Evolutionary conservation across 352 stramenopile genomes (phyloP), one percentile per base, ranked within the genome.

Genomic region (Peronospora destructor): DNA sequence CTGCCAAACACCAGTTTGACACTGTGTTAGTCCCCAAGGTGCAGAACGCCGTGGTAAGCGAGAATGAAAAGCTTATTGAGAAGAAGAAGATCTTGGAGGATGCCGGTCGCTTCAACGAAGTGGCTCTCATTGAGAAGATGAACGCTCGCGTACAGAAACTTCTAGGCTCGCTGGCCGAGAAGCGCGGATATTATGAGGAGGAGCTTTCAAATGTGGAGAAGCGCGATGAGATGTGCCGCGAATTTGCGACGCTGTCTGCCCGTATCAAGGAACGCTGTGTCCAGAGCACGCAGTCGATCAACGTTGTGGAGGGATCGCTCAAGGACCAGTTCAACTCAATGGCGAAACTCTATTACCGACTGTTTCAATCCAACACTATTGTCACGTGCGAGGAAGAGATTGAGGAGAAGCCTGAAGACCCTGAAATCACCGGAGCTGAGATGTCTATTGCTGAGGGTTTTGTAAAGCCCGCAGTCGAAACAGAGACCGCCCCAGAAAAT

Each of bases 321-420:
- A 70, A 70, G 16, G 77, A 93, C 40, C 82, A 93, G 53, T 87
- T 88, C 42, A 62, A 70, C n/a, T 84, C 72, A 17, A 88, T 91
- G 76, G 74, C 84, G 26, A 66, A 76, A 35, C 67, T 91, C 10
- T 73, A 73, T 37, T 61, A 88, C 56, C 61, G 60, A 42, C 63
- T 91, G 13, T 91, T 91, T 68, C 76, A 75, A 21, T 61, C 65
- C 5, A 77, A 84, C 49, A 84, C 72, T 32, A 62, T 58, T 12
- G 52, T 74, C 30, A 52, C 50, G 23, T 34, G 79, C 12, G 63
- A 80, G 16, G 69, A 77, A 35, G 53, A 71, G 28, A 43, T 55
- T 4, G 66, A 75, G 44, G 64, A 49, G 14, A 69, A 71, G 29
- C 49, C 58, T 12, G 49, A 60, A 45, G 64, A 70, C 28, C 63